Evolutionary conservation across 2,329 filamentous ascomycete genomes (phyloP), one percentile per base, ranked within the genome.

Genomic region (Talaromyces sp.): DNA sequence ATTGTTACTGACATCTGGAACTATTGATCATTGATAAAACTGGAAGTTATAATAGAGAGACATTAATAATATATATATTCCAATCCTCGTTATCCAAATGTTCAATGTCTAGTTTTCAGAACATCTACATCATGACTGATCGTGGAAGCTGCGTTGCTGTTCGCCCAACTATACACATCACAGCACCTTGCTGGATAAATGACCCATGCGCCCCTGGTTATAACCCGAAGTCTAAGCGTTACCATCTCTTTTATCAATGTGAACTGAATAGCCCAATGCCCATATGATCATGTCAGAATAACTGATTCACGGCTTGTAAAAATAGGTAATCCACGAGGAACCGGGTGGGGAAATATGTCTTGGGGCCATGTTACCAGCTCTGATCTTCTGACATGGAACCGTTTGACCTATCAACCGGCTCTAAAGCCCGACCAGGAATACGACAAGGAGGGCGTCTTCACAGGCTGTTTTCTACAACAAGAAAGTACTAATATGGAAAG

Each of bases 131-230:
- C 38, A 41, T 41, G 38, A 41, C 14, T 11, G 10, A 41, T 41
- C 38, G 38, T 41, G 38, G 38, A 41, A 41, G 10, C 38, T n/a
- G n/a, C n/a, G 14, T 11, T 41, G n/a, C 10, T 41, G 38, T 41
- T 41, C 10, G 38, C 38, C 38, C 38, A 41, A 41, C 38, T 52
- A 53, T 58, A 7, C 56, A 58, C 21, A 53, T 58, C 46, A 53
- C 46, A 31, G 56, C 43, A 53, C 43, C 46, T 21, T 19, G 31
- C n/a, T 75, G 73, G 73, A 72, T 75, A 66, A 75, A 75, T 46
- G 72, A 75, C 57, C 73, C 73, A 21, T 74, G 72, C 60, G 73
- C 66, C 9, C 71, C 70, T 7, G 66, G 67, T 29, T 74, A 70
- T 46, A 69, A 75, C 56, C 65, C 70, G 0, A 59, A 55, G 19